Evolutionary conservation across 768 basidiomycete species (phyloP).

Genomic region (Phaffia tasmanica): DNA sequence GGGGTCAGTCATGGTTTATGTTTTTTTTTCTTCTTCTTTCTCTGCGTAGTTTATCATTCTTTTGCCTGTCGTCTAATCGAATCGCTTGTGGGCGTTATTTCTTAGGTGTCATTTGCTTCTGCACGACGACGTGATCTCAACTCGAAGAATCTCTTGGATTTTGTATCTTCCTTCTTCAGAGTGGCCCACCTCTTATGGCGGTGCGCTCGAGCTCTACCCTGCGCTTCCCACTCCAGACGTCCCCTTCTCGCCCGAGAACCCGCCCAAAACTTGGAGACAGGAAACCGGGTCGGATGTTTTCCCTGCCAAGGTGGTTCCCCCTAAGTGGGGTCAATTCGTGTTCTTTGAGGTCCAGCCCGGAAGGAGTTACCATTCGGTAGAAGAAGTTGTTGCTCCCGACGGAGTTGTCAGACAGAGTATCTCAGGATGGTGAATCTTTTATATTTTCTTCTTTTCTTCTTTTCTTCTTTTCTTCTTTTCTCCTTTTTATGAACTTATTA

Average conservation of each 20-base stretch:
- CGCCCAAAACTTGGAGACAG: conserved; percentile 17
- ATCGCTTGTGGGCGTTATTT: background rate
- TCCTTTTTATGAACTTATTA: background rate
- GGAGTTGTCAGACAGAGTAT: conserved; percentile 70
- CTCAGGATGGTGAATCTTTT: conserved; percentile 62
- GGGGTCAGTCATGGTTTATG: conserved; percentile 49
- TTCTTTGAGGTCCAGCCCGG: conserved; percentile 75
- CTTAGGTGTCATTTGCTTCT: conserved; percentile 58
- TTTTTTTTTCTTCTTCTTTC: background rate
- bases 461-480: background rate
- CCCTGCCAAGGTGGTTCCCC: conserved; percentile 22
- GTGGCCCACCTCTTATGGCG: conserved; percentile 86
- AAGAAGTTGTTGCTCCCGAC: conserved; percentile 84
- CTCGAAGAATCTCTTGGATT: conserved; percentile 88
- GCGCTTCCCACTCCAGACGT: conserved; percentile 15
- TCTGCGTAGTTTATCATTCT: background rate
- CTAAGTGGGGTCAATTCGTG: conserved; percentile 40
- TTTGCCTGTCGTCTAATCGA: background rate
- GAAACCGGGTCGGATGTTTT: conserved; percentile 21
- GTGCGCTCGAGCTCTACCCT: conserved; percentile 87
- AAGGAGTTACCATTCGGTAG: conserved; percentile 87
- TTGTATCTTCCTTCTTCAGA: conserved; percentile 70
- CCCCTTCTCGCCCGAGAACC: background rate
- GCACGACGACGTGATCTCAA: conserved; percentile 96
- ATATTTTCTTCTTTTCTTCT: background rate